Evolutionary conservation across 2,329 filamentous ascomycete species (phyloP), one percentile per base, ranked within the genome.

Genomic region (Xylaria multiplex): DNA sequence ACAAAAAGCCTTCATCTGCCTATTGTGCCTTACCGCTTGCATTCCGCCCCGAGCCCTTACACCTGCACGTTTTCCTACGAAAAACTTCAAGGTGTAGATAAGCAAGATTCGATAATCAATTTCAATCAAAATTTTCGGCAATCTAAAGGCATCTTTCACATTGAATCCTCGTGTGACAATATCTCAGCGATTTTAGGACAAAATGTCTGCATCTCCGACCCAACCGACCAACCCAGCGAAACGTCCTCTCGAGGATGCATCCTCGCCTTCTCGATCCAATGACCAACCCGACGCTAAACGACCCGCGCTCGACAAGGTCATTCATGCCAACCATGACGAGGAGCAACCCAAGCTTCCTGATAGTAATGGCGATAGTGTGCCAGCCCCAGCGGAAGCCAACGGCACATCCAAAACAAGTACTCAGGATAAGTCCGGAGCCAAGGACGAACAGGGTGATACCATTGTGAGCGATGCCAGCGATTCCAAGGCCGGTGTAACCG

Each of bases 201-300:
- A 80, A 74, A 94, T 94, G 91, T 93, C 91, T 82, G 86, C 90
- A 70, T 93, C 88, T 71, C 88, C 88, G 35, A 81, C 84, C 69
- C 84, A 85, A 68, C 88, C 88, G 57, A 91, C 89, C 65, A 88
- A 92, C 77, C 90, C 88, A 74, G 84, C 87, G 69, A 99, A 99
- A 88, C 93, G 96, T 77, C 96, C 96, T 68, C 89, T 99, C 71
- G 96, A 99, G 85, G 96, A 98, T 78, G 92, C 95, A 11, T 98
- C 96, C 19, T 99, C 96, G 9, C 96, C 96, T 42, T 97, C 93
- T 37, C 92, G 92, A 69, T 91, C 91, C 45, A 93, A 88, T 77
- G 96, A 98, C 75, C 94, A 97, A 79, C 96, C 96, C 60, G 96
- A 99, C 74, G 96, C 96, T 69, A 99, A 99, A 84, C 92, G 96